A percentile compares a stretch with the other conserved stretches of the same genome.
These are phyloP conservation scores for Ammopiptanthus mongolicus DNA, from an alignment of 306 rosid species.

Conservation along the genomic window DNA sequence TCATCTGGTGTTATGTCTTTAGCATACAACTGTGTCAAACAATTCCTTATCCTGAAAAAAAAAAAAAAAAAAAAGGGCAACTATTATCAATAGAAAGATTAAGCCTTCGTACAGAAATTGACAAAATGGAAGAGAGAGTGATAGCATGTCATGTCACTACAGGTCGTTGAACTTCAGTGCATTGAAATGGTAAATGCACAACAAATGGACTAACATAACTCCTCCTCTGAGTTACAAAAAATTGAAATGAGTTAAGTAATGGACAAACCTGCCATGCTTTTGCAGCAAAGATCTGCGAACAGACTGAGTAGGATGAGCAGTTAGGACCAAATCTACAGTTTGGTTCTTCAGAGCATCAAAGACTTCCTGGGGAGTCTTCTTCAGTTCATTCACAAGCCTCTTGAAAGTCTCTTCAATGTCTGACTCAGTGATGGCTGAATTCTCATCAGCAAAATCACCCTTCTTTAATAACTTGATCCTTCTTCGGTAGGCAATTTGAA, in stretches of 20 bases:
- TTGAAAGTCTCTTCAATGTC: constrained; percentile 84
- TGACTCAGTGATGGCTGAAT: constrained; percentile 78
- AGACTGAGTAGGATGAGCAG: constrained; percentile 92
- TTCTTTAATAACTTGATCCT: constrained; percentile 74
- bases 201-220: neutral
- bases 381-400: constrained; percentile 68
- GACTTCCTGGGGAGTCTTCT: constrained; percentile 73
- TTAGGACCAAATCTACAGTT: constrained; percentile 83
- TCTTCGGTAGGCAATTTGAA: constrained; percentile 86
- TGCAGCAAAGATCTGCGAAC: constrained; percentile 85
- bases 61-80: neutral
- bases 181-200: neutral
- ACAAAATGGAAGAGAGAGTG: neutral
- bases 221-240: neutral
- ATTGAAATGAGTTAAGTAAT: neutral
- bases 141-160: neutral
- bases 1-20: constrained; percentile 91
- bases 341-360: constrained; percentile 88
- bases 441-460: constrained; percentile 84
- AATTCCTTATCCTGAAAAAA: constrained; percentile 60
- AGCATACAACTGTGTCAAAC: constrained; percentile 75
- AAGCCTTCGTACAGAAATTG: neutral
- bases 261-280: constrained; percentile 65
- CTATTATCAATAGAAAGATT: neutral
- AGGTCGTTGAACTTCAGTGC: neutral